Evolutionary conservation across 805 yeast genomes (phyloP).

Genomic region (Yamadazyma nakazawae): DNA sequence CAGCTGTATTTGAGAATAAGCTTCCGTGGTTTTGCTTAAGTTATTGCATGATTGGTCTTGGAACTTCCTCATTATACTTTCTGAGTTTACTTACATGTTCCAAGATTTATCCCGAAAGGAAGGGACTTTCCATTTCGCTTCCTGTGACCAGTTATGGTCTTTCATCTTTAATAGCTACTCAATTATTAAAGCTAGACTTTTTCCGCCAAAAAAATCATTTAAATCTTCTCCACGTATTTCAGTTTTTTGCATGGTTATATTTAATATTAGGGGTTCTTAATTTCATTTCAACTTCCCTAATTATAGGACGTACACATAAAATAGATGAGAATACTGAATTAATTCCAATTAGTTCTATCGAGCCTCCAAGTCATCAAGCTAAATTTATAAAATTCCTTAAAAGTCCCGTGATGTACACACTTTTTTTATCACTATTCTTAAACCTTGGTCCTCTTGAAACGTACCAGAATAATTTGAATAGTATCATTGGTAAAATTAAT

Average conservation of each 20-base stretch:
- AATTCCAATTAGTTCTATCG: constrained; percentile 33
- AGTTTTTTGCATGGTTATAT: constrained; percentile 51
- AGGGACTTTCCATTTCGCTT: constrained; percentile 78
- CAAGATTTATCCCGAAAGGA: constrained; percentile 70
- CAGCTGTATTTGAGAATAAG: constrained; percentile 8
- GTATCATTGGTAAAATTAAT: constrained; percentile 47
- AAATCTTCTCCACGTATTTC: constrained; percentile 51
- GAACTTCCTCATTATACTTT: constrained; percentile 71
- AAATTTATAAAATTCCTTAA: constrained; percentile 38
- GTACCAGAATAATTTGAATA: constrained; percentile 79
- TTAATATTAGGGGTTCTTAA: constrained; percentile 54
- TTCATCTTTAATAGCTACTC: constrained; percentile 74
- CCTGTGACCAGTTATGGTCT: constrained; percentile 90
- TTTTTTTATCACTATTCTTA: constrained; percentile 61
- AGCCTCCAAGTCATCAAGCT: constrained; percentile 34
- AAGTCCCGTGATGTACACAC: constrained; percentile 60
- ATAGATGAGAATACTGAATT: constrained; percentile 24
- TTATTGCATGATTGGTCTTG: constrained; percentile 62
- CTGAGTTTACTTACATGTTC: constrained; percentile 78
- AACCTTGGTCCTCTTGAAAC: constrained; percentile 83
- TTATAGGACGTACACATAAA: constrained; percentile 28
- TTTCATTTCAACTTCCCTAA: constrained; percentile 63
- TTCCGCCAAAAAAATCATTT: constrained; percentile 31
- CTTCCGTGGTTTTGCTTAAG: constrained; percentile 36
- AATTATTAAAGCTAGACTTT: constrained; percentile 44